Base-by-base conservation (phyloP, 768 basidiomycete species). In the Tubosaeta sp. region DNA sequence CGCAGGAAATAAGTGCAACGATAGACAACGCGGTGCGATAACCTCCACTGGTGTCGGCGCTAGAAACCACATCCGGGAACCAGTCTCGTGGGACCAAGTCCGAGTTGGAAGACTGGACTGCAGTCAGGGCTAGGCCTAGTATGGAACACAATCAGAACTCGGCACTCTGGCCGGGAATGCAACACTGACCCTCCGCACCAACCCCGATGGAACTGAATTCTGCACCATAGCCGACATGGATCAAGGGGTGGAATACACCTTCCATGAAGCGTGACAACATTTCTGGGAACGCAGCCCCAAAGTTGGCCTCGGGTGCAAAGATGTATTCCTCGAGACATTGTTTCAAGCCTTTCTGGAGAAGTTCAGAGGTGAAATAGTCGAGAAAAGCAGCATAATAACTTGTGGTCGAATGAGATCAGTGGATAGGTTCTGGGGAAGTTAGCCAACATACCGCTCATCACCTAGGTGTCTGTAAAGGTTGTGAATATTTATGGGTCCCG, bases 301-400 rank as follows among this genome's bases (percentile, higher is more conserved):
- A 69, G 58, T 85, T 86, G 22, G 71, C 76, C 32, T 72, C 65
- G 3, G 56, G 32, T 2, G 81, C 76, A 54, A 88, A 83, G 8
- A 89, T 58, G 53, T 77, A 81, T 37, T 80, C 74, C 53, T 86
- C 83, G 4, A 88, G 58, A 2, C 76, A 71, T 4, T 61, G 64
- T 13, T 62, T 56, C 35, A 75, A 61, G 6, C 77, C 78, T 34
- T 81, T 76, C 12, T 71, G 62, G 37, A 74, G 64, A 37, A 78
- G 60, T 11, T 68, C 64, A 14, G 71, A 59, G 0, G 71, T 70
- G 64, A 86, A 87, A 67, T 80, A 87, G 5, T 71, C 62, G 17
- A 82, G 64, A 60, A 86, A 88, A 0, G 75, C 73, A n/a, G 72
- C 64, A 55, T 83, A 86, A 57, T 75, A 86, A 12, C 84, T 86